Evolutionary conservation across 495 filamentous ascomycete genomes (phyloP).

Genomic region (Hypomontagnella submonticulosa): DNA sequence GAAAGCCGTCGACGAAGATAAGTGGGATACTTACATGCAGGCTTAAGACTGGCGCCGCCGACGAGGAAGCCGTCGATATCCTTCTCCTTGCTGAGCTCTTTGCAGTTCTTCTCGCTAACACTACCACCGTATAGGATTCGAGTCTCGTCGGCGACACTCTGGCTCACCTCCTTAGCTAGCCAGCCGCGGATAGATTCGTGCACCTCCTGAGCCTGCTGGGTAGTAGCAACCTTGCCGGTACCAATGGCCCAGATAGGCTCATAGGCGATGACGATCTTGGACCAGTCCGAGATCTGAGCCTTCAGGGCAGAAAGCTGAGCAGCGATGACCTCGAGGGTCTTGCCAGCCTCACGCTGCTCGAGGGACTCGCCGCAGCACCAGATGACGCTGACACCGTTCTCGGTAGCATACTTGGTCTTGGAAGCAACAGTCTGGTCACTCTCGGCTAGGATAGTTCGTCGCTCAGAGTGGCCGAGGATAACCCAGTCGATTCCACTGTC

Average conservation of each 20-base stretch:
- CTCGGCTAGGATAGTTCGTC: constrained; percentile 87
- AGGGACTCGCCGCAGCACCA: constrained; percentile 96
- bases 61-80: constrained; percentile 99
- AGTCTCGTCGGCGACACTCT: constrained; percentile 77
- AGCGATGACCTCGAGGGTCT: constrained; percentile 92
- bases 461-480: constrained; percentile 92
- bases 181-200: constrained; percentile 92
- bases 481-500: constrained; percentile 89
- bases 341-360: constrained; percentile 86
- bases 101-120: constrained; percentile 98
- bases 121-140: constrained; percentile 95
- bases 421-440: constrained; percentile 84
- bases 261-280: constrained; percentile 94
- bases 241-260: constrained; percentile 99
- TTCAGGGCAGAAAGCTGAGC: constrained; percentile 75
- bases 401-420: constrained; percentile 91
- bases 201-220: constrained; percentile 93
- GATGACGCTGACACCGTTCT: constrained; percentile 88
- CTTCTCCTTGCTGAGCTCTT: constrained; percentile 85
- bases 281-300: constrained; percentile 82
- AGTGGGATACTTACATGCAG: constrained; percentile 79
- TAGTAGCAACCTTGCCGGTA: constrained; percentile 95
- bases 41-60: constrained; percentile 97
- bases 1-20: background rate
- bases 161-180: constrained; percentile 78